Base-by-base conservation (phyloP, 2,329 filamentous ascomycete genomes). In the Lachnellula arida region DNA sequence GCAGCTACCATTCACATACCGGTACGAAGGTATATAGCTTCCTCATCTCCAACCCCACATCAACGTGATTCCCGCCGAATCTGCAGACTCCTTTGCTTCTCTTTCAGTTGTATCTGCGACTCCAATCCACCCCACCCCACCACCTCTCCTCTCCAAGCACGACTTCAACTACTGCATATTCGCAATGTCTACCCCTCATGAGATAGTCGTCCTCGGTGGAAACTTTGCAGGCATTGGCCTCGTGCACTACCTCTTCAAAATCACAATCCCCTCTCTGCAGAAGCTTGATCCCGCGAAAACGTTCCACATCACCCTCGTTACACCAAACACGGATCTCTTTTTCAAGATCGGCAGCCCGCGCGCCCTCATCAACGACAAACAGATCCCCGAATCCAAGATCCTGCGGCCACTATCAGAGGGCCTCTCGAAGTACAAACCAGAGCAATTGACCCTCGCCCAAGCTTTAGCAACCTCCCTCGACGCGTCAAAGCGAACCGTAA, bases 261-360 rank as follows among this genome's bases (percentile, higher is more conserved):
- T 82, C 66, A 70, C 72, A 19, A 53, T 81, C 15, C 76, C 79
- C 0, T 59, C 69, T 34, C 61, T 74, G 1, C 23, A 50, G 4
- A 53, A 44, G 8, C 40, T 51, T 6, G 51, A 42, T n/a, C 51
- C 55, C 23, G 12, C 35, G 14, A 53, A 51, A 15, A 71, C 71
- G 8, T 81, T 80, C 65, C 78, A 78, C 53, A 69, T 85, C 48
- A 76, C 77, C 46, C 70, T 82, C n/a, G 72, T 86, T 64, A 75
- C 77, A 57, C 79, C 80, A 4, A 77, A 77, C 14, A 71, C 73
- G 4, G 71, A 76, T 42, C 81, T 78, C 71, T 84, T 74, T 71
- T 82, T 75, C 66, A 76, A 76, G 42, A 69, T 78, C 23, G 80
- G 76, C 1, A 76, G 80, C 2, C 81, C 82, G 0, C 76, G 82